phyloP scores from a whole-genome alignment of 78 protist genomes.

The Dictyostelium citrinum region DNA sequence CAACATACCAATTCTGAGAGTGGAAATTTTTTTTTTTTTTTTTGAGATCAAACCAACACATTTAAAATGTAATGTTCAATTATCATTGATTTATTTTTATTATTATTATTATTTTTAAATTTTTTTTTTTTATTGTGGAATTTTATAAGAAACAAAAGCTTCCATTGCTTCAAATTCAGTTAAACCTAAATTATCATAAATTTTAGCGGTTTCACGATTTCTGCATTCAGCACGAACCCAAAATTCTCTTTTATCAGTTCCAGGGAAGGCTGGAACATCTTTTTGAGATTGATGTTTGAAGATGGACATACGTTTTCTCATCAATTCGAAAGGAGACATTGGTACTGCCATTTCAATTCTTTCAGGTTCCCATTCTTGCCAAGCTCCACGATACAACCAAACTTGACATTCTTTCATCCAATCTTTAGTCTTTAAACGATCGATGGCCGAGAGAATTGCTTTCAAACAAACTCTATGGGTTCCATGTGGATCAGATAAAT shows the following conservation, averaged over 20 bases:
- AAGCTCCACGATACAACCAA: slow-evolving; percentile 90
- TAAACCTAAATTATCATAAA: slow-evolving; percentile 63
- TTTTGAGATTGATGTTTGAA: slow-evolving; percentile 88
- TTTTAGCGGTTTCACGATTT: slow-evolving; percentile 77
- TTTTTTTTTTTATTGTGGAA: background rate
- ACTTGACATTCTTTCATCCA: slow-evolving; percentile 79
- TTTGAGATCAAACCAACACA: no score
- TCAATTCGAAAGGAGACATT: slow-evolving; percentile 80
- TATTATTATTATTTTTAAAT: no score
- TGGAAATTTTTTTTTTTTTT: background rate
- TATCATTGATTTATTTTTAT: no score
- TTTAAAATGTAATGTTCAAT: no score
- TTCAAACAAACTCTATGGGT: slow-evolving; percentile 86
- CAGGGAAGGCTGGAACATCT: slow-evolving; percentile 89
- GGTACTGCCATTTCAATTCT: slow-evolving; percentile 86
- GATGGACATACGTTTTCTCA: slow-evolving; percentile 82
- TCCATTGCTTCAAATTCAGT: slow-evolving; percentile 80
- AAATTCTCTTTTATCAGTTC: slow-evolving; percentile 88
- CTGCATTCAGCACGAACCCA: slow-evolving; percentile 88
- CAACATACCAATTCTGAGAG: no score
- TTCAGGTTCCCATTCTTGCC: slow-evolving; percentile 88
- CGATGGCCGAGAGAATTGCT: slow-evolving; percentile 76
- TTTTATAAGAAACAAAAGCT: slow-evolving; percentile 28
- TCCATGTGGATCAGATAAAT: slow-evolving; percentile 90
- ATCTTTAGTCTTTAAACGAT: slow-evolving; percentile 50